Percentiles rank a stretch among this genome's conserved stretches.
Conservation (phyloP, 2,329 filamentous ascomycete species). For the Aureobasidium leucospermi region DNA sequence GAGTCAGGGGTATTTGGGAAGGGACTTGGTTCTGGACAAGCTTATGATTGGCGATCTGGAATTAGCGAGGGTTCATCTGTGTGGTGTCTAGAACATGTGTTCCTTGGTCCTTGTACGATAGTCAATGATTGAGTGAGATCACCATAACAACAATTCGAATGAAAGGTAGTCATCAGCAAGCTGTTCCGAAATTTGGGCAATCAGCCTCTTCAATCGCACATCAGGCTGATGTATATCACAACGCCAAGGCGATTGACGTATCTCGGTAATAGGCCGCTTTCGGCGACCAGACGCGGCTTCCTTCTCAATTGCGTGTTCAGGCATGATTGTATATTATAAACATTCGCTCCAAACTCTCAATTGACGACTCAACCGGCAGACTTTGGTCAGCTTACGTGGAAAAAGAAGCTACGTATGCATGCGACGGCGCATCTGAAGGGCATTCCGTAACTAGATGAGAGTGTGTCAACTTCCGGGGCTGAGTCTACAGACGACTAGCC, state of each 20-base stretch:
- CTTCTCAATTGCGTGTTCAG: neutral
- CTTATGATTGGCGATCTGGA: no score
- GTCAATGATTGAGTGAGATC: neutral
- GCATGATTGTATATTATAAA: neutral
- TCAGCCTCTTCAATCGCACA: neutral
- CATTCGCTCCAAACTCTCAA: neutral
- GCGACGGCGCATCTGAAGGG: neutral
- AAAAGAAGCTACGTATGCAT: neutral
- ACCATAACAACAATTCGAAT: no score
- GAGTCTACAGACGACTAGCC: constrained; percentile 12
- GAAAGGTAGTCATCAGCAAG: neutral
- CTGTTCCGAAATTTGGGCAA: neutral
- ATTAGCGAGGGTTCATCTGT: no score
- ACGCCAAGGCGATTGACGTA: constrained; percentile 1
- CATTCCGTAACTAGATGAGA: constrained; percentile 1
- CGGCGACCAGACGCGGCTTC: neutral
- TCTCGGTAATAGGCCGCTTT: neutral
- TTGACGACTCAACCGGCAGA: neutral
- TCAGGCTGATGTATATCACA: constrained; percentile 10
- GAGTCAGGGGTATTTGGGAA: neutral
- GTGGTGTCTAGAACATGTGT: no score
- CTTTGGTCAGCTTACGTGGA: neutral
- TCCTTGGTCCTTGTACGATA: no score
- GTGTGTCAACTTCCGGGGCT: constrained; percentile 7
- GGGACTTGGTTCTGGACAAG: neutral